Base-by-base conservation (phyloP, 768 basidiomycete species). In the Hemileccinum rubropunctum region DNA sequence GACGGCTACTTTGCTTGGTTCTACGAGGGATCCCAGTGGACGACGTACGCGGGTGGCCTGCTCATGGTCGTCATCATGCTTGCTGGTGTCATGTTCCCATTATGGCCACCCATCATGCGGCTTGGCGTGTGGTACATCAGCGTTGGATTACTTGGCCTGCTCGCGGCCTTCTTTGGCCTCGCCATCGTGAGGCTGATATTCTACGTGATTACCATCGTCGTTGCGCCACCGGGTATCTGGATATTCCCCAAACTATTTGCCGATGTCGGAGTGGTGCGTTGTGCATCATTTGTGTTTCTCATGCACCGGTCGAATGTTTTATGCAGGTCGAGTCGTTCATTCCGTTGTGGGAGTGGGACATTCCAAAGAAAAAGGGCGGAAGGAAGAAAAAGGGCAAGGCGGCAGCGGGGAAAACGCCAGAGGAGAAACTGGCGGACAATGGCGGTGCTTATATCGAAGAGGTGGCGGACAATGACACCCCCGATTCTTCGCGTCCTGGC, bases 201-300 rank as follows among this genome's bases (percentile, higher is more conserved):
- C 74, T 98, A 93, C 71, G 79, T 95, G 69, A 82, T 94, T 62
- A 95, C 95, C n/a, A 66, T 95, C 57, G 70, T 98, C 61, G 82
- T 82, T 48, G 84, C 83, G 28, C 83, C 84, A 52, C 92, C 92
- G 13, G 97, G 95, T 37, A 97, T 99, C 42, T 99, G 97, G 97
- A 88, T 98, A 73, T 99, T 98, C 77, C 97, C 97, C 0, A 87
- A 95, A 65, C 73, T 99, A 28, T 98, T 99, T 58, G 97, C 95
- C 13, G 95, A 99, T 62, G 95, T 98, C 48, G 95, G 97, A 68
- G 95, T 98, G 64, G 97, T 99, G 66, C 71, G 95, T 84, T 32
- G 21, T 28, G 44, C 35, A 3, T 40, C 17, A 3, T 30, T 21
- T 48, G 35, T 23, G 23, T 23, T 23, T 45, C 53, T 42, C 39